Conservation (phyloP, 1,284 basidiomycete species). For the Puccinia coronata region DNA sequence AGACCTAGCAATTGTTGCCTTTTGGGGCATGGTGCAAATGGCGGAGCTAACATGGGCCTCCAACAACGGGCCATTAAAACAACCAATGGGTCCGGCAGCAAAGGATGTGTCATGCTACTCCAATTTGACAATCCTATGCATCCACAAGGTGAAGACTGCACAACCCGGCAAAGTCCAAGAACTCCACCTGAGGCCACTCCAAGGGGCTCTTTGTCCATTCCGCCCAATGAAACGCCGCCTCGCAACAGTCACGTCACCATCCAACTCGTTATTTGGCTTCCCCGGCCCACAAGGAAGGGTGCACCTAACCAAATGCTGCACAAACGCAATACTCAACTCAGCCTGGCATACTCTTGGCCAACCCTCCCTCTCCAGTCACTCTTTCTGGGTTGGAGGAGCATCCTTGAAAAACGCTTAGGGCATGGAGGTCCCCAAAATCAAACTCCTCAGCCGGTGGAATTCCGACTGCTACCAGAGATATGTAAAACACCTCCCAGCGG, state of each 20-base stretch:
- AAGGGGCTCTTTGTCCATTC: too few relatives aligned
- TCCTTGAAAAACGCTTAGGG: neutral
- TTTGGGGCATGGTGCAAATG: neutral
- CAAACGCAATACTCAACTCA: neutral
- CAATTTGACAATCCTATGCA: neutral
- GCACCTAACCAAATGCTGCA: neutral
- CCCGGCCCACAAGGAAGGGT: too few relatives aligned
- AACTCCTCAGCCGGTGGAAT: too few relatives aligned
- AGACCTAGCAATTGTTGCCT: neutral
- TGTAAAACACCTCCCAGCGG: too few relatives aligned
- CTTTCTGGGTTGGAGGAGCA: constrained; percentile 2
- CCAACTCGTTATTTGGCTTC: too few relatives aligned
- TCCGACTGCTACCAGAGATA: too few relatives aligned
- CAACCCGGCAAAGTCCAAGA: too few relatives aligned
- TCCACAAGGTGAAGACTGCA: too few relatives aligned
- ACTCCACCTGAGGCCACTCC: too few relatives aligned
- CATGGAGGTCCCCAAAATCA: too few relatives aligned
- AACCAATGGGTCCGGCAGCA: neutral
- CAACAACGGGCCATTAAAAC: neutral
- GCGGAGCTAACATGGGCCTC: neutral
- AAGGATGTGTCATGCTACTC: neutral
- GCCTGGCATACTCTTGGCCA: neutral
- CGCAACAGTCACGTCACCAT: too few relatives aligned
- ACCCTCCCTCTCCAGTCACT: neutral
- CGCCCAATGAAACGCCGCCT: too few relatives aligned